Evolutionary conservation across 78 protist genomes (phyloP).

Genomic region (Protostelium mycophagum): DNA sequence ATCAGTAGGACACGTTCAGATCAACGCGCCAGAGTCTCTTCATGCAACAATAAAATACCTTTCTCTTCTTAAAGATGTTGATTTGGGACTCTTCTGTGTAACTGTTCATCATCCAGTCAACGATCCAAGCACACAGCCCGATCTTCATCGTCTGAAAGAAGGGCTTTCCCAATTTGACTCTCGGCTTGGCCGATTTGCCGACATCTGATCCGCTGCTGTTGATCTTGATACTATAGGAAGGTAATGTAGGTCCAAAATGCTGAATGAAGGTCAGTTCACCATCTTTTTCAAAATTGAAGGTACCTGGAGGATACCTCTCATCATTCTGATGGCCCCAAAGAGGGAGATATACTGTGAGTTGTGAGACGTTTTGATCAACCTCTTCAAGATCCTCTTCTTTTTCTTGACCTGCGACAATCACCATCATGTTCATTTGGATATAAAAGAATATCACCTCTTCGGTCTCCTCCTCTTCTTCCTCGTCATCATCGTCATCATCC

Average conservation of each 20-base stretch:
- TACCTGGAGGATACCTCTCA: background rate
- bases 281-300: too few species aligned
- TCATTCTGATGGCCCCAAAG: background rate
- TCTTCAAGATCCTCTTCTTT: background rate
- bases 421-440: background rate
- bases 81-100: background rate
- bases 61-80: background rate
- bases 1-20: background rate
- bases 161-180: background rate
- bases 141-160: background rate
- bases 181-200: background rate
- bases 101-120: background rate
- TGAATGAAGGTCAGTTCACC: too few species aligned
- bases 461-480: background rate
- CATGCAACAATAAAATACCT: background rate
- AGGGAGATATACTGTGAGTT: background rate
- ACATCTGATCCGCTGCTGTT: background rate
- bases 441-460: background rate
- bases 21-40: background rate
- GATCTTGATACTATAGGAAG: too few species aligned
- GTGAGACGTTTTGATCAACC: background rate
- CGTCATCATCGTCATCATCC: background rate
- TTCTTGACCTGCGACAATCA: background rate
- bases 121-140: background rate
- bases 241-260: too few species aligned